phyloP scores from a whole-genome alignment of 2,329 filamentous ascomycete species.

The Aureobasidium subglaciale region DNA sequence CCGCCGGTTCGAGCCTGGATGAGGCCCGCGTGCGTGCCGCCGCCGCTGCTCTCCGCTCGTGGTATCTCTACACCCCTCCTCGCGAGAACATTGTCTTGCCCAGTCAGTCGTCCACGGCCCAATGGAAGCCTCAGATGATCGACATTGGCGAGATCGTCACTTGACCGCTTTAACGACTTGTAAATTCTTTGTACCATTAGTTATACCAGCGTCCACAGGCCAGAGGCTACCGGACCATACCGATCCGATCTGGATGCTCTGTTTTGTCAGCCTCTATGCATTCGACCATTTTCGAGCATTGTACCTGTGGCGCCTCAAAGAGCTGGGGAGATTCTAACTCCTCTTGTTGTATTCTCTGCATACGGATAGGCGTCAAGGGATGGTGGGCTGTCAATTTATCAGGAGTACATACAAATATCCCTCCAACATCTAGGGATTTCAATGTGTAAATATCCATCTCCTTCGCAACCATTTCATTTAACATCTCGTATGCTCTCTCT shows the following conservation, averaged over 20 bases:
- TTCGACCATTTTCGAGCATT: background rate
- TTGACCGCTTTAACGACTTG: slow-evolving; percentile 18
- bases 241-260: background rate
- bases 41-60: slow-evolving; percentile 79
- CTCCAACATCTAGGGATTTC: background rate
- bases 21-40: slow-evolving; percentile 72
- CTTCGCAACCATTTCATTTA: background rate
- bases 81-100: slow-evolving; percentile 44
- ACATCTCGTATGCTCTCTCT: background rate
- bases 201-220: background rate
- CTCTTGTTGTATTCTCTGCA: slow-evolving; percentile 11
- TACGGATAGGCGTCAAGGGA: slow-evolving; percentile 11
- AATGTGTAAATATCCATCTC: slow-evolving; percentile 12
- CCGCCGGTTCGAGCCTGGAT: slow-evolving; percentile 68
- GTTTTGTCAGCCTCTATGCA: background rate
- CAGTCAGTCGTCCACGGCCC: slow-evolving; percentile 38
- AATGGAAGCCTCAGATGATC: slow-evolving; percentile 50
- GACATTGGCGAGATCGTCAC: slow-evolving; percentile 52
- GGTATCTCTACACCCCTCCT: slow-evolving; percentile 89
- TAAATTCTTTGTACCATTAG: slow-evolving; percentile 12
- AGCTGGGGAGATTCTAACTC: background rate
- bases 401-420: slow-evolving; percentile 3
- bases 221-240: slow-evolving; percentile 1
- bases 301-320: background rate
- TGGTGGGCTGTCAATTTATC: slow-evolving; percentile 5